Evolutionary conservation across 129 eudicot species (phyloP).

Genomic region (Deinandra increscens): DNA sequence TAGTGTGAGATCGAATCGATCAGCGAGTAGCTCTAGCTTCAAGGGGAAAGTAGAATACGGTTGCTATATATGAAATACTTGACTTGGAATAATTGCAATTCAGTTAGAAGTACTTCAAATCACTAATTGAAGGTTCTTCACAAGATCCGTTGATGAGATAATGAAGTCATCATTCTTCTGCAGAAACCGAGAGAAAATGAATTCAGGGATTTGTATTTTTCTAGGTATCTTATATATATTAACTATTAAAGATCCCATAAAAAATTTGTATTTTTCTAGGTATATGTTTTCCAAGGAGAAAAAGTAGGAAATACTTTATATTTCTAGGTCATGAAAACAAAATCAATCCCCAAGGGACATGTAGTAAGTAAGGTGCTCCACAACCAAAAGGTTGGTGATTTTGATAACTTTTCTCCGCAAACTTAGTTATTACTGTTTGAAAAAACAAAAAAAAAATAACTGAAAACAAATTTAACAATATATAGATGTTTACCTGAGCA

Average conservation of each 20-base stretch:
- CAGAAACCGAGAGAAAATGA: constrained; percentile 15
- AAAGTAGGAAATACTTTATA: too few species aligned
- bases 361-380: too few species aligned
- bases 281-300: background rate
- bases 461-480: background rate
- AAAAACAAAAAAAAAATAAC: too few species aligned
- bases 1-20: too few species aligned
- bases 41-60: constrained; percentile 2
- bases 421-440: too few species aligned
- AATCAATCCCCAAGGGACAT: too few species aligned
- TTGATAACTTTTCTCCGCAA: too few species aligned
- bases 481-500: constrained; percentile 40
- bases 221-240: background rate
- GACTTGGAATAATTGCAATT: background rate
- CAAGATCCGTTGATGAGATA: constrained; percentile 35
- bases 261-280: background rate
- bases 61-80: background rate
- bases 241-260: background rate
- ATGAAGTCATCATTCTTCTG: constrained; percentile 37
- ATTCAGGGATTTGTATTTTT: constrained; percentile 6
- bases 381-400: too few species aligned
- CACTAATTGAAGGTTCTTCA: constrained; percentile 32
- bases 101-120: constrained; percentile 12
- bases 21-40: constrained; percentile 5
- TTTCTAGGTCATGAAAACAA: too few species aligned